Evolutionary conservation across 1,139 yeast species (phyloP).

Genomic region (Dujonia santamariae): DNA sequence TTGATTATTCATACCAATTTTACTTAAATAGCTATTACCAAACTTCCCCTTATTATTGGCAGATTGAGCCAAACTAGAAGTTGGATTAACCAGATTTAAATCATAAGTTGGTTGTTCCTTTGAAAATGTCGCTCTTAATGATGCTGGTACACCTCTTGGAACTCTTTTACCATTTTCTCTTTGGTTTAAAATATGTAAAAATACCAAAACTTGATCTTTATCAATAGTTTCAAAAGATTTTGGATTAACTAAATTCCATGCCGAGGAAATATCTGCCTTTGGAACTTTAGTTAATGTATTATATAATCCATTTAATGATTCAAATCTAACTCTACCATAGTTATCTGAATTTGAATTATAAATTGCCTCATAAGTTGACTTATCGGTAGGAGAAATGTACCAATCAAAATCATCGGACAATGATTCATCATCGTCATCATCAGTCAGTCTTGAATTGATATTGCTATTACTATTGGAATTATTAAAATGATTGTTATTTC

Average conservation of each 20-base stretch:
- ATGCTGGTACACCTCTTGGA: conserved; percentile 93
- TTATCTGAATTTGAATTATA: conserved; percentile 73
- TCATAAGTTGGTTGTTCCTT: conserved; percentile 82
- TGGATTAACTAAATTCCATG: conserved; percentile 96
- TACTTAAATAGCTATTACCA: conserved; percentile 38
- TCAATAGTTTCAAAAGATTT: conserved; percentile 83
- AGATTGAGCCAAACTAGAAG: conserved; percentile 5
- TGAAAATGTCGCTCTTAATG: conserved; percentile 85
- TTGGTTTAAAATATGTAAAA: conserved; percentile 86
- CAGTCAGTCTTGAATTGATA: conserved; percentile 37
- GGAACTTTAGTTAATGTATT: conserved; percentile 71
- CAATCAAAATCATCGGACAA: conserved; percentile 80
- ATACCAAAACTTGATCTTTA: conserved; percentile 87
- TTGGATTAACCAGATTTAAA: conserved; percentile 26
- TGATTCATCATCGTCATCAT: conserved; percentile 52
- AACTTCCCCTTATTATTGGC: conserved; percentile 32
- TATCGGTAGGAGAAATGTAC: conserved; percentile 92
- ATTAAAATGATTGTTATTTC: conserved; percentile 22
- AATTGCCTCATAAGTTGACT: conserved; percentile 72
- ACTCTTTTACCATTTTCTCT: conserved; percentile 83
- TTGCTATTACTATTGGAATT: no score
- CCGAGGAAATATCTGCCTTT: conserved; percentile 79
- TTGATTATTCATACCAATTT: conserved; percentile 36
- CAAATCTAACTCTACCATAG: conserved; percentile 80
- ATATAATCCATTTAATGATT: conserved; percentile 68